Base-by-base conservation (phyloP, 2,329 filamentous ascomycete species). In the Pestalotiopsis sp. region DNA sequence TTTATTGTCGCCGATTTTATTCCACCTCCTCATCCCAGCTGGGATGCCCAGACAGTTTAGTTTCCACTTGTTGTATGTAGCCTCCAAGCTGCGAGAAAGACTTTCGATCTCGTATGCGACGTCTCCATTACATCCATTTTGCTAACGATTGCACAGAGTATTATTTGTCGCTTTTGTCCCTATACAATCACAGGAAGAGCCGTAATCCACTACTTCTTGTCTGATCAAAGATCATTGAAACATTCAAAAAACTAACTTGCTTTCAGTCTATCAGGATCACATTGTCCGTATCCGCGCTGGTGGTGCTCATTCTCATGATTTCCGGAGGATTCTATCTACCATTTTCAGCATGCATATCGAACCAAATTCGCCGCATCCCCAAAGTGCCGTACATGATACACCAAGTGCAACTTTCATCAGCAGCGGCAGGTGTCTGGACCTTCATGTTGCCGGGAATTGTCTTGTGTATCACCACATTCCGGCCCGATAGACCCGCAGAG, bases 401-500 rank as follows among this genome's bases (percentile, higher is more conserved):
- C 23, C 62, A 65, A 65, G n/a, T 65, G 20, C 62, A 65, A 23
- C 38, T 65, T 7, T 11, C 62, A 27, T 65, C 62, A 9, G 62
- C 62, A 14, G 9, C 62, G 23, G 62, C 62, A 23, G 62, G 62
- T 14, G 41, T 65, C 2, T 65, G 62, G 62, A 65, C 62, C 20
- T 65, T 65, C n/a, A 65, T 65, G 62, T 52, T 65, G 62, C 62
- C 62, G 20, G 62, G 62, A 13, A 36, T 65, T 27, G 62, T 65
- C 5, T 17, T 65, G 39, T 65, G 39, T 25, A 65, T 65, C 27
- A 36, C 62, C n/a, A 23, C 62, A 13, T 65, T 65, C 41, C 62
- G 62, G 9, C 62, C 62, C 39, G 62, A 65, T 31, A 27, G 62
- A 39, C 41, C 62, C 2, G 38, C 62, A 65, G 62, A 65, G 41